Conservation (phyloP, 2,329 filamentous ascomycete genomes). For the Ustilaginoidea virens region DNA sequence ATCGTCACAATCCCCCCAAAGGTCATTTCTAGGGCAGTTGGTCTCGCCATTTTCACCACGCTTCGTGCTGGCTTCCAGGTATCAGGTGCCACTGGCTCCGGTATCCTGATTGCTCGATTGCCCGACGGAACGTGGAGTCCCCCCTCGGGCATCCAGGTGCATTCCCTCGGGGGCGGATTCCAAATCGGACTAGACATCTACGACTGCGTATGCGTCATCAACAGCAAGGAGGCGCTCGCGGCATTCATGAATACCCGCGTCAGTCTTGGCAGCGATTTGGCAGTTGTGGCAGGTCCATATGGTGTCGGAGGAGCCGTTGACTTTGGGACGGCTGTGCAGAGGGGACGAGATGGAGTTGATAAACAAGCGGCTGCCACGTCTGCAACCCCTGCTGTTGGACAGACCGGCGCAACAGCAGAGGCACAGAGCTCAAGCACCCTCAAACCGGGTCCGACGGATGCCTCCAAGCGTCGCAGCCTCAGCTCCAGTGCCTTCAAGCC, state of each 20-base stretch:
- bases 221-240: conserved; percentile 57
- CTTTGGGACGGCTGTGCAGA: conserved; percentile 21
- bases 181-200: conserved; percentile 75
- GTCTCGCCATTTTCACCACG: conserved; percentile 58
- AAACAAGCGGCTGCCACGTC: background rate
- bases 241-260: conserved; percentile 63
- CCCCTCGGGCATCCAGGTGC: conserved; percentile 68
- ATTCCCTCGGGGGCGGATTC: conserved; percentile 67
- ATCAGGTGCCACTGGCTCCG: conserved; percentile 51
- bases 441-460: conserved; percentile 11
- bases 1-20: conserved; percentile 38
- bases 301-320: conserved; percentile 63
- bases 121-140: conserved; percentile 60
- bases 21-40: conserved; percentile 50
- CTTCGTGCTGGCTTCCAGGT: conserved; percentile 52
- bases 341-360: conserved; percentile 3
- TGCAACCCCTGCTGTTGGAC: background rate
- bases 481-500: conserved; percentile 19
- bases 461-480: conserved; percentile 14
- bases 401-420: background rate
- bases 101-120: conserved; percentile 45
- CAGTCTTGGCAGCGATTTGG: conserved; percentile 65
- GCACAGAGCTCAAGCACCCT: conserved; percentile 9
- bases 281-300: conserved; percentile 53
- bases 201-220: conserved; percentile 79